Conservation (phyloP, 78 protist genomes). For the Creolimax fragrantissima region DNA sequence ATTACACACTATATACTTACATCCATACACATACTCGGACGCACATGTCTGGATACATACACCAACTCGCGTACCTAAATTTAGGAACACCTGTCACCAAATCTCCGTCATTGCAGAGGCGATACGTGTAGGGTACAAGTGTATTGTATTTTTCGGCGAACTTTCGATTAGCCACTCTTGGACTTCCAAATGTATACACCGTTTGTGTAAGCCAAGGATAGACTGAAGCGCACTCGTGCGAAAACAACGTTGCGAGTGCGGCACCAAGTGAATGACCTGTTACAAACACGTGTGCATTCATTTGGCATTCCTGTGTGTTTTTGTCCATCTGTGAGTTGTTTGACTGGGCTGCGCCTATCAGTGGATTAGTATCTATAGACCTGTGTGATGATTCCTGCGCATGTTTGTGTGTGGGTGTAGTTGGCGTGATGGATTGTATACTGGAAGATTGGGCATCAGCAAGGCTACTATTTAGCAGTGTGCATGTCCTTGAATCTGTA, state of each 20-base stretch:
- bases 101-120: slow-evolving; percentile 1
- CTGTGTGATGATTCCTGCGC: not conserved
- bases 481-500: not conserved
- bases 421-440: too few relatives aligned
- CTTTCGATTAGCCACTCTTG: not conserved
- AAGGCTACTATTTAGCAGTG: not conserved
- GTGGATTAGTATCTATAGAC: not conserved
- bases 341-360: not conserved
- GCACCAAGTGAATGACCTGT: not conserved
- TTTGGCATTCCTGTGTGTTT: not conserved
- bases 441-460: not conserved
- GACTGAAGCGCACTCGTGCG: not conserved
- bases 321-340: not conserved
- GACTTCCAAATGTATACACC: not conserved
- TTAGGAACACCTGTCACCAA: not conserved
- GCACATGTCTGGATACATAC: too few relatives aligned
- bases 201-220: not conserved
- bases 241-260: not conserved
- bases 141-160: not conserved
- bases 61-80: too few relatives aligned
- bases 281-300: not conserved
- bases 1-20: too few relatives aligned
- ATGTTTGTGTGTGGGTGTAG: not conserved
- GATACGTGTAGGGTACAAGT: not conserved
- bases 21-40: too few relatives aligned